Evolutionary conservation across 2,329 filamentous ascomycete genomes (phyloP).

Genomic region (Penicillium sp.): DNA sequence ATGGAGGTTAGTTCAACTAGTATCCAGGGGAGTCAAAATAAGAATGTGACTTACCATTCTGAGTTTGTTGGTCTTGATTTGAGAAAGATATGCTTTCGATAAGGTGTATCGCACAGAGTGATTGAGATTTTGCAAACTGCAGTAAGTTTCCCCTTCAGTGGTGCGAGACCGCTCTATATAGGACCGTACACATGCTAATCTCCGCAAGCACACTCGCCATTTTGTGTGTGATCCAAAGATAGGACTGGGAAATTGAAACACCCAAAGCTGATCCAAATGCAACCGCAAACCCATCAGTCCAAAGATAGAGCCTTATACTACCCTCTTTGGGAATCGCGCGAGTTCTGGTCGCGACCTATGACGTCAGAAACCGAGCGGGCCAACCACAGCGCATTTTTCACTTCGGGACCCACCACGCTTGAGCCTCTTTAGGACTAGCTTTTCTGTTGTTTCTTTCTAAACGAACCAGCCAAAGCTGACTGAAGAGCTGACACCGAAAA

Average conservation of each 20-base stretch:
- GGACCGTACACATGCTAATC: not conserved
- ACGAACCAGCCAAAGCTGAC: not conserved
- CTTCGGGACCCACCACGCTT: not conserved
- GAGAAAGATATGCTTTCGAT: not conserved
- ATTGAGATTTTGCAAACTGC: not conserved
- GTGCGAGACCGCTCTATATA: constrained; percentile 7
- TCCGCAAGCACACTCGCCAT: not conserved
- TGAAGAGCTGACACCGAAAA: not conserved
- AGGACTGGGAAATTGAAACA: constrained; percentile 19
- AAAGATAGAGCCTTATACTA: constrained; percentile 13
- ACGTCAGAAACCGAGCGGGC: constrained; percentile 28
- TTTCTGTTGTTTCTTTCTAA: not conserved
- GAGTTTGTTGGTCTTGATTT: not conserved
- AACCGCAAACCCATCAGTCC: constrained; percentile 7
- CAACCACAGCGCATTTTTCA: constrained; percentile 9
- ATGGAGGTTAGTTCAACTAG: not conserved
- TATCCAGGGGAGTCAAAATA: not conserved
- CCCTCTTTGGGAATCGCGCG: constrained; percentile 18
- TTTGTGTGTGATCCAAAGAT: constrained; percentile 12
- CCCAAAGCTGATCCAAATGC: constrained; percentile 4
- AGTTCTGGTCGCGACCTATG: constrained; percentile 8
- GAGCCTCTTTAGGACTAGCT: not conserved
- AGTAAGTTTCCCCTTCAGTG: too few relatives aligned
- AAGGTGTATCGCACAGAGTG: not conserved
- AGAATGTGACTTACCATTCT: not conserved